phyloP scores from a whole-genome alignment of 441 rosid genomes.

The Brassica balearica region DNA sequence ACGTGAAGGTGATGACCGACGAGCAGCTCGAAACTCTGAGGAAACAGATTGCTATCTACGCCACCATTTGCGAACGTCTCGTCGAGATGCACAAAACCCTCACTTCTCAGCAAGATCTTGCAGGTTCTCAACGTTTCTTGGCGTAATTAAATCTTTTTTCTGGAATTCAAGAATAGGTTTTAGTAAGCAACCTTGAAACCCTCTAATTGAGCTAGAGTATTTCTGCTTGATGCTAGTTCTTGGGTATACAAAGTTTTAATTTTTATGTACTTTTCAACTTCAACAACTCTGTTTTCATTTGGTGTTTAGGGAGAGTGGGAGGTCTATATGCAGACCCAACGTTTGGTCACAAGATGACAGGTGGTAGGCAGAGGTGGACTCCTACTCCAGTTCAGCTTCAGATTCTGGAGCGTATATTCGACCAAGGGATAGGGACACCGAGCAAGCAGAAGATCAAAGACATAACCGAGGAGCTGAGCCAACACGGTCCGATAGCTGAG shows the following conservation, averaged over 20 bases:
- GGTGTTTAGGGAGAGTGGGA: slow-evolving; percentile 52
- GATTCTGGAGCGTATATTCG: slow-evolving; percentile 88
- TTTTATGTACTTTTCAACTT: slow-evolving; percentile 8
- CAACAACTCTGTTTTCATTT: slow-evolving; percentile 17
- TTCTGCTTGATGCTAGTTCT: slow-evolving; percentile 21
- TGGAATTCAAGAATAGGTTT: slow-evolving; percentile 2
- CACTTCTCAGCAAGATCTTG: slow-evolving; percentile 93
- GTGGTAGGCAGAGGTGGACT: slow-evolving; percentile 98
- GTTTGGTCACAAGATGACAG: slow-evolving; percentile 83
- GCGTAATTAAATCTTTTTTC: neutral
- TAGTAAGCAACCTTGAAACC: neutral
- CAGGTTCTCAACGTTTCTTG: slow-evolving; percentile 51
- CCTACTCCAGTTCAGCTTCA: slow-evolving; percentile 98
- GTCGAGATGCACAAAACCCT: slow-evolving; percentile 96
- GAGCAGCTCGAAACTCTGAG: slow-evolving; percentile 90
- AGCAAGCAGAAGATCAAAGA: slow-evolving; percentile 98
- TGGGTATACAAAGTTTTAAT: neutral
- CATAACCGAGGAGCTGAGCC: slow-evolving; percentile 84
- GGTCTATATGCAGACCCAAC: slow-evolving; percentile 81
- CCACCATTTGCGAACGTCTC: slow-evolving; percentile 93
- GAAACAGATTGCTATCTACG: slow-evolving; percentile 96
- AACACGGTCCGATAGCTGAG: slow-evolving; percentile 93
- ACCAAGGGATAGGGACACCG: slow-evolving; percentile 97
- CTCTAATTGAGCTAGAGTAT: slow-evolving; percentile 9
- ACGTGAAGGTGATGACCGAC: slow-evolving; percentile 98